These are phyloP conservation scores for Pleurotus giganteus DNA, from an alignment of 768 basidiomycete genomes.

Conservation along the genomic window DNA sequence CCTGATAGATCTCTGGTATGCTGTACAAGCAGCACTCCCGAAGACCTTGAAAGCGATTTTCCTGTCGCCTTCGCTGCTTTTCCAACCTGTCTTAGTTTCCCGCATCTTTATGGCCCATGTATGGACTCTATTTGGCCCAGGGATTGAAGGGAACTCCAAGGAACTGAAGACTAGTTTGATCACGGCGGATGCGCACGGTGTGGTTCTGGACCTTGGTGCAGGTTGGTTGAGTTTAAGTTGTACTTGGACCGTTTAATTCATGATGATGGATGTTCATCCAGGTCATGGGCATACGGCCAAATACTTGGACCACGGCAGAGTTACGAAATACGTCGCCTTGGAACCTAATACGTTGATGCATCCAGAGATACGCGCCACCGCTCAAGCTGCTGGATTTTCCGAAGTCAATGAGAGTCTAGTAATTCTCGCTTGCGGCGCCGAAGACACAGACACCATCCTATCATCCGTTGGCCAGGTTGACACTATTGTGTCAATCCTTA, in stretches of 20 bases:
- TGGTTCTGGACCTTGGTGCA: slow-evolving; percentile 68
- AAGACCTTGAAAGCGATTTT: slow-evolving; percentile 45
- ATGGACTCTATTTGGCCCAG: slow-evolving; percentile 45
- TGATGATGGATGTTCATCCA: slow-evolving; percentile 20
- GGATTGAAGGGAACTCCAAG: slow-evolving; percentile 36
- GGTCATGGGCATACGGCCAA: slow-evolving; percentile 62
- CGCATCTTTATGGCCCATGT: slow-evolving; percentile 56
- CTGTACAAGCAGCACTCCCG: slow-evolving; percentile 33
- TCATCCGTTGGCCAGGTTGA: slow-evolving; percentile 41
- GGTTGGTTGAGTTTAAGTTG: too few species aligned
- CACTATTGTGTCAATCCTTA: slow-evolving; percentile 63
- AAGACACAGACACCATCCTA: slow-evolving; percentile 50
- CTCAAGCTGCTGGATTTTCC: slow-evolving; percentile 47
- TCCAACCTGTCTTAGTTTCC: slow-evolving; percentile 45
- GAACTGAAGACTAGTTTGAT: slow-evolving; percentile 47
- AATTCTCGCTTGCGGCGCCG: slow-evolving; percentile 63
- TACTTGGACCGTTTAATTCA: too few species aligned
- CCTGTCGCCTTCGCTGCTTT: slow-evolving; percentile 39
- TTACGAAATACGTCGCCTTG: slow-evolving; percentile 67
- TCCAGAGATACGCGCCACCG: slow-evolving; percentile 44
- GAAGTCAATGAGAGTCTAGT: slow-evolving; percentile 52
- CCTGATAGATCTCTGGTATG: slow-evolving; percentile 39
- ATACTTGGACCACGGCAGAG: slow-evolving; percentile 54
- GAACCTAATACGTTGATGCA: slow-evolving; percentile 75
- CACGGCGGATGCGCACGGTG: slow-evolving; percentile 51